Percentiles rank a stretch among this genome's conserved stretches.
Conservation (phyloP, 1,139 yeast genomes). For the Arxiozyma slooffiae region DNA sequence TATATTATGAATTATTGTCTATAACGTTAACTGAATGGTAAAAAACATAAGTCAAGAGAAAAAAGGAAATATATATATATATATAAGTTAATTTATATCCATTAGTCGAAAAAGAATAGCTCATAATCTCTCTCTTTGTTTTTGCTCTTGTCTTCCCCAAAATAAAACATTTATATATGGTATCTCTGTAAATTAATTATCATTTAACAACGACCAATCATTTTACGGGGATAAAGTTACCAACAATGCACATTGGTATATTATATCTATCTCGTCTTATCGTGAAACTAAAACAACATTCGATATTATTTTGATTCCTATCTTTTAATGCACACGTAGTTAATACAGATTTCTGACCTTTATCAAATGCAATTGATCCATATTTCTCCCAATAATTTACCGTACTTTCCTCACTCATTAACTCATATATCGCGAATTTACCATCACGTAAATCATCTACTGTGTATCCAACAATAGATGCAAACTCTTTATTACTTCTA, state of each 20-base stretch:
- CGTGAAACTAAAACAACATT: constrained; percentile 92
- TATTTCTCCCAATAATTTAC: constrained; percentile 98
- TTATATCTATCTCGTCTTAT: constrained; percentile 87
- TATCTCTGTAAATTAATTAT: neutral
- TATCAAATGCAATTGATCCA: constrained; percentile 92
- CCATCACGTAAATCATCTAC: constrained; percentile 92
- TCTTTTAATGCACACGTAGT: constrained; percentile 86
- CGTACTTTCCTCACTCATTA: constrained; percentile 94
- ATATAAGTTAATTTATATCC: neutral
- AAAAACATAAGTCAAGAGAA: too few species aligned
- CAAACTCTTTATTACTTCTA: constrained; percentile 93
- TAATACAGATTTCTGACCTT: constrained; percentile 88
- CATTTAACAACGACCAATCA: neutral
- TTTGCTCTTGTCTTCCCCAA: neutral
- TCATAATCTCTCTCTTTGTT: neutral
- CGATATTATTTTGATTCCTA: constrained; percentile 65
- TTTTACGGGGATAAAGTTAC: constrained; percentile 81
- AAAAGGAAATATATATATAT: too few species aligned
- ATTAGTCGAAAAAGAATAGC: too few species aligned
- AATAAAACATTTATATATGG: neutral
- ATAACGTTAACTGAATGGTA: too few species aligned
- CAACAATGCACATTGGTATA: constrained; percentile 93
- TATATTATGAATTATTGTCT: too few species aligned
- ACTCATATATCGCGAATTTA: constrained; percentile 80
- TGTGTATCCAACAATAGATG: constrained; percentile 83